Base-by-base conservation (phyloP, 108 stramenopile genomes). In the Cyclotella sp. region DNA sequence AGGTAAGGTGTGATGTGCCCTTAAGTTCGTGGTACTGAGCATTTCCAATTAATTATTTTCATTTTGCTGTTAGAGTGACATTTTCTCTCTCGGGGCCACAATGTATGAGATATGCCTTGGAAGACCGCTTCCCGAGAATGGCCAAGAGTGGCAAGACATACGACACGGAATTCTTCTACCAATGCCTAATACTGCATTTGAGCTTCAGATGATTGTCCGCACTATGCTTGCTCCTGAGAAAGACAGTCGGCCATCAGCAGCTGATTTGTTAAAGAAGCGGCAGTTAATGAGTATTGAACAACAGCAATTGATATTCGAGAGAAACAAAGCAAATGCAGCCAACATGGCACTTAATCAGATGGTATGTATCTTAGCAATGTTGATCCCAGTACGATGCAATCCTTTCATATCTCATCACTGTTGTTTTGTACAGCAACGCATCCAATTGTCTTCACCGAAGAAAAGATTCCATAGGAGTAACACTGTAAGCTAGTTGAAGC, bases 31-130 rank as follows among this genome's bases (percentile, higher is more conserved):
- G 55, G 21, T 15, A 62, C 46, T 27, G 30, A 26, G 10, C 57
- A 43, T 14, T 13, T 54, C 24, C 39, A 41, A 22, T 52, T 39
- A 9, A 28, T n/a, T 21, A n/a, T 7, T 6, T n/a, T 6, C 26
- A 27, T 39, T 24, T 13, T 24, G 27, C 11, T 14, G 34, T n/a
- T 30, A 85, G 84, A 91, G 92, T 61, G 96, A 98, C 55, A 96
- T 98, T 24, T 98, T 96, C 67, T 98, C 97, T 11, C 83, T 98
- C 40, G 97, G 97, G 3, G 88, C 87, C 29, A 93, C 96, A 8
- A 51, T 97, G 52, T 97, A 94, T 65, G 96, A 97, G 80, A 75
- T 98, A 0, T 91, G 95, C 71, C 81, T 90, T 15, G 93, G 94
- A 9, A 69, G 77, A 24, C 65, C 79, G 0, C 85, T 98, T 22